Evolutionary conservation across 345 rosid genomes (phyloP), one percentile per base, ranked within the genome.

Genomic region (Nephelium lappaceum): DNA sequence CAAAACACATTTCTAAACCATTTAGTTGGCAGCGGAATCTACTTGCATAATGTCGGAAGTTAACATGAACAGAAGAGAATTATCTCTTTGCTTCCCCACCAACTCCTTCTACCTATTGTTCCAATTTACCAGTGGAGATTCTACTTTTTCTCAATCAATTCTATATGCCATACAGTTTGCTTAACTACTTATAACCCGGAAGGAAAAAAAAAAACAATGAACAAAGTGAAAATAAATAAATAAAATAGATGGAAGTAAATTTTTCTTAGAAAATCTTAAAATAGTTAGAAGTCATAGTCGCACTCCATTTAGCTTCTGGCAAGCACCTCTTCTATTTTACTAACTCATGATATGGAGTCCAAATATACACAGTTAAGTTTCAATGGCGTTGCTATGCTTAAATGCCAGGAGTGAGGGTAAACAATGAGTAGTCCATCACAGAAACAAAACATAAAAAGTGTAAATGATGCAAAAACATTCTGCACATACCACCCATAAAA

Each of bases 401-500:
- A 45, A 39, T 67, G 36, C 47, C 62, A 71, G 62, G 14, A 15
- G 18, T 71, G 0, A 68, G 36, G 8, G 55, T 68, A 41, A 39
- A 42, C 21, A 42, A 41, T n/a, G 4, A 39, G 60, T 27, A 41
- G 67, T 72, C 42, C 18, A 18, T 31, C 36, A 31, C 18, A 69
- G 66, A 73, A 15, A 38, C 12, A 38, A 76, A 58, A 51, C 58
- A 41, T 68, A 11, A 21, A 19, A 45, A 62, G 8, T 36, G 42
- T 68, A 69, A 64, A 73, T 10, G 53, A 63, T 61, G 76, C n/a
- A 53, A 73, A 69, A 76, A 79, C 16, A 5, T 53, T 65, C 45
- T 78, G 31, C 69, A 80, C 79, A 69, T 88, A 93, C 99, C 94
- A 93, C 89, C 99, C 97, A 92, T 78, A 94, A 83, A 84, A 93